Base-by-base conservation (phyloP, 1,284 basidiomycete species). In the Paramarasmius palmivorus region DNA sequence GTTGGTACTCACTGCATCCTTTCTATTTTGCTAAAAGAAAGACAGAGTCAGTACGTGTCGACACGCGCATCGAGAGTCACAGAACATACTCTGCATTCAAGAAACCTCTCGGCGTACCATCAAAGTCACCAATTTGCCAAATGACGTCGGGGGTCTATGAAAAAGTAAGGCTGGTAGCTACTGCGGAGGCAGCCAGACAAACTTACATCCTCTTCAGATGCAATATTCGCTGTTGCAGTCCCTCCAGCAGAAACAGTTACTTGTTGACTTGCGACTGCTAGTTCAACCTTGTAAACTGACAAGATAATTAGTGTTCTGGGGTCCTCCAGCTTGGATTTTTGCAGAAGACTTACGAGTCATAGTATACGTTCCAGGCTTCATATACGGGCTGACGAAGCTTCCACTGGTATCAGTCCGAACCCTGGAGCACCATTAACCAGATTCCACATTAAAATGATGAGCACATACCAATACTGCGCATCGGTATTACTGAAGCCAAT, bases 1-100 rank as follows among this genome's bases (percentile, higher is more conserved):
- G 26, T 29, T 22, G 48, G 6, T 12, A 66, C 70, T 52, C 58
- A 77, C 70, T 78, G 77, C 73, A 79, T 76, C n/a, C 64, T 73
- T 60, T 79, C 64, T 35, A 79, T 78, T 57, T 74, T 77, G 60
- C 78, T 73, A 7, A 76, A 74, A 57, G 78, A 78, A 36, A 77
- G 65, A 65, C 78, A 74, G n/a, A n/a, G n/a, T 64, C 72, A 46
- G 25, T 12, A 20, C 5, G 22, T 26, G 9, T 14, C 8, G 19
- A 6, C 12, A 17, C 34, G 19, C n/a, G 19, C 12, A 10, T 32
- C 5, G 9, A 37, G 14, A 15, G 52, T 29, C n/a, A 26, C 8
- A 50, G 17, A 26, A 14, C 29, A 17, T 10, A 6, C 41, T 46
- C 12, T 26, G 41, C n/a, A 15, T 14, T 12, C 2, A 15, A 50